Conservation (phyloP, 2,329 filamentous ascomycete species). For the Cladophialophora chaetospira region DNA sequence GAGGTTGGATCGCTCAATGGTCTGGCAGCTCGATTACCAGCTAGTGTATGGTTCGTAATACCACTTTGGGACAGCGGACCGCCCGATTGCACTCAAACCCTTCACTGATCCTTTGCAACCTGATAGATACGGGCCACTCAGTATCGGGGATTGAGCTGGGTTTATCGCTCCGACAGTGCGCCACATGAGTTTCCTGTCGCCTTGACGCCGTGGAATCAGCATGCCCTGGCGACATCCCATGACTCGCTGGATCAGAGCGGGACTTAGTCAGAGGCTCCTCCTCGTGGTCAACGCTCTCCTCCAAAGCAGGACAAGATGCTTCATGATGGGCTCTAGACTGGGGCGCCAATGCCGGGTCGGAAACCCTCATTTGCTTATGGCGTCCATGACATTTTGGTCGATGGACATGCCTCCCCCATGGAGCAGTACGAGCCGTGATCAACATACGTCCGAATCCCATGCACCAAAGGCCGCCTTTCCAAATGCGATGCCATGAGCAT, state of each 20-base stretch:
- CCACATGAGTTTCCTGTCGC: neutral
- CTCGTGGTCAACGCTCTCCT: neutral
- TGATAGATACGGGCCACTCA: neutral
- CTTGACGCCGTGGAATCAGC: neutral
- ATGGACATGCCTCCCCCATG: slow-evolving; percentile 4
- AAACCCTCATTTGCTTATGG: neutral
- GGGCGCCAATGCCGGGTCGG: neutral
- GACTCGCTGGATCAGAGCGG: neutral
- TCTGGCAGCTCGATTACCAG: neutral
- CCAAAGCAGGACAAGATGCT: neutral
- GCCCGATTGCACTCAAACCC: neutral
- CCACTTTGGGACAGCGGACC: slow-evolving; percentile 2
- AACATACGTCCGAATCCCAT: neutral
- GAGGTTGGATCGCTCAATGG: neutral
- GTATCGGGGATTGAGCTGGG: neutral
- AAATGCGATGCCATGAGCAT: neutral
- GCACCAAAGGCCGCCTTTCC: neutral
- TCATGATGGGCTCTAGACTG: neutral
- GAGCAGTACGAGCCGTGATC: slow-evolving; percentile 4
- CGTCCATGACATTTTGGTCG: neutral
- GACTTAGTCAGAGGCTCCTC: neutral
- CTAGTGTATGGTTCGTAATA: neutral
- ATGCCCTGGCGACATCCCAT: neutral
- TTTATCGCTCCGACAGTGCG: neutral
- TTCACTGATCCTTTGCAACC: neutral